Conservation (phyloP, 192 early-diverging fungal genomes). For the Coemansia sp. region DNA sequence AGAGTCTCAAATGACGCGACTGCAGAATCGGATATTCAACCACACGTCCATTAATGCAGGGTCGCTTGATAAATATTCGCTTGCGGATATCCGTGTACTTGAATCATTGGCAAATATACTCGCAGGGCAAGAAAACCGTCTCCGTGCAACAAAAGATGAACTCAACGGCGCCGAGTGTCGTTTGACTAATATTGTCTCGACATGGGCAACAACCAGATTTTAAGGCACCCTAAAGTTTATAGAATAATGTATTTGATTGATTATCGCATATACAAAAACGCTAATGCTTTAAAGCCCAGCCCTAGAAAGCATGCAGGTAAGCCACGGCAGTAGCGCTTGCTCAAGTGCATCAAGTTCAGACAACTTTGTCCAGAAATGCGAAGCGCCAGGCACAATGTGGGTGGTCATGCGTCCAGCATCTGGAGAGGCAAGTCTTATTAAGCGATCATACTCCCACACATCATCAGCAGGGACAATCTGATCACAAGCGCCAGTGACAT, state of each 20-base stretch:
- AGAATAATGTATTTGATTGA: background rate
- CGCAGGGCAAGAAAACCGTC: slow-evolving; percentile 17
- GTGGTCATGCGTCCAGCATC: slow-evolving; percentile 13
- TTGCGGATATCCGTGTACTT: slow-evolving; percentile 10
- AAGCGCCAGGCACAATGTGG: slow-evolving; percentile 24
- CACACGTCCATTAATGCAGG: background rate
- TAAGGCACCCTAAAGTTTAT: background rate
- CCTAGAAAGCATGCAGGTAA: background rate
- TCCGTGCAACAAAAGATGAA: slow-evolving; percentile 18
- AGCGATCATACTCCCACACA: slow-evolving; percentile 46
- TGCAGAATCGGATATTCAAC: slow-evolving; percentile 6
- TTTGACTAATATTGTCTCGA: slow-evolving; percentile 7
- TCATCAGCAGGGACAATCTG: slow-evolving; percentile 49
- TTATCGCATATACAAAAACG: background rate
- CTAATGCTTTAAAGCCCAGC: background rate
- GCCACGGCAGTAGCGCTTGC: background rate
- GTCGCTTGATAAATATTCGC: background rate
- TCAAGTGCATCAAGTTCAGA: slow-evolving; percentile 12
- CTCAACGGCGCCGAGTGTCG: slow-evolving; percentile 21
- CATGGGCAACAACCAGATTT: slow-evolving; percentile 26
- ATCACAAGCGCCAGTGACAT: slow-evolving; percentile 54
- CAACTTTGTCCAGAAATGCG: slow-evolving; percentile 35
- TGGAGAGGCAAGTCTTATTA: slow-evolving; percentile 25
- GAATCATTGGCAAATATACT: slow-evolving; percentile 12
- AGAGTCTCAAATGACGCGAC: slow-evolving; percentile 18